Percentiles rank a stretch among this genome's conserved stretches.
These are phyloP conservation scores for Neurospora sp. DNA, from an alignment of 495 filamentous ascomycete genomes.

Conservation along the genomic window DNA sequence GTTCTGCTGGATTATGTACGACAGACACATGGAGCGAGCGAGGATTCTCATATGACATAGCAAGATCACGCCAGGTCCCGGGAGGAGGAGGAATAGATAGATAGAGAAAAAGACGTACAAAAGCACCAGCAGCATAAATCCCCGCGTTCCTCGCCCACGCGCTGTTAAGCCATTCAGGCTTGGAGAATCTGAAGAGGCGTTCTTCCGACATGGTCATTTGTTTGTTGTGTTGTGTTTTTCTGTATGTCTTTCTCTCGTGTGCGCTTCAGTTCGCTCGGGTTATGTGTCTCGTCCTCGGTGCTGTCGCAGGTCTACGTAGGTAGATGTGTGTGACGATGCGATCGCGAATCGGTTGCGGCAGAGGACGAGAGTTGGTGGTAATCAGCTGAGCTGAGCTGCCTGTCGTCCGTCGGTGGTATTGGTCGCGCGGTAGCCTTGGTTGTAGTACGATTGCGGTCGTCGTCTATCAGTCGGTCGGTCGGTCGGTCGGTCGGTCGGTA, in stretches of 20 bases:
- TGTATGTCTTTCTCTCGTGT: neutral
- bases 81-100: neutral
- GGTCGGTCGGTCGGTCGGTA: neutral
- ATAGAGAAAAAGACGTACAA: conserved; percentile 47
- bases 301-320: neutral
- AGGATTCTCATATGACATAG: neutral
- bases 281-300: neutral
- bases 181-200: conserved; percentile 67
- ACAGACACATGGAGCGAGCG: neutral
- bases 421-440: neutral
- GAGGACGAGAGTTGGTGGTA: neutral
- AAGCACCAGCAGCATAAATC: conserved; percentile 75
- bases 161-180: conserved; percentile 85
- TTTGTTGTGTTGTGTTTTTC: neutral
- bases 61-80: neutral
- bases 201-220: conserved; percentile 42
- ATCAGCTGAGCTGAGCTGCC: neutral
- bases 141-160: conserved; percentile 68
- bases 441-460: neutral
- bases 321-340: neutral
- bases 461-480: neutral
- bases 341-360: neutral
- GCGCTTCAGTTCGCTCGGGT: neutral
- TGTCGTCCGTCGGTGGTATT: neutral
- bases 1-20: neutral